A percentile compares a stretch with the other conserved stretches of the same genome.
Conservation (phyloP, 495 filamentous ascomycete genomes). For the Staphylotrichum longicolle region DNA sequence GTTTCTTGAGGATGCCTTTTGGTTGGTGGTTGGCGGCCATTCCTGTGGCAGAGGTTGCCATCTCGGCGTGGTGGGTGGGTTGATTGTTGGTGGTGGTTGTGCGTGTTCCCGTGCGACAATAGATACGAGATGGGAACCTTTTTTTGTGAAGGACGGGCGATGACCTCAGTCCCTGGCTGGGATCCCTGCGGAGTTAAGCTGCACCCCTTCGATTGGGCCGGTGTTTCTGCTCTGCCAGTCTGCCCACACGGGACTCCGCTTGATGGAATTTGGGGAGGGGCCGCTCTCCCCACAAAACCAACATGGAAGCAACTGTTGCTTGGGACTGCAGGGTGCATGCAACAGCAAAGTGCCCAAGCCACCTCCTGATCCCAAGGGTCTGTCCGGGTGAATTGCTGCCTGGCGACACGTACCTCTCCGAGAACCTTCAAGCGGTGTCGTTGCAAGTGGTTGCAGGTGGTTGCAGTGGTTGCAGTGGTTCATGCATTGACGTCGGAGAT, state of each 20-base stretch:
- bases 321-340: not conserved
- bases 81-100: not conserved
- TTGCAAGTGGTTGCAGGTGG: too few species aligned
- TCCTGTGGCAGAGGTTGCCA: not conserved
- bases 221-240: not conserved
- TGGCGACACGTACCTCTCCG: not conserved
- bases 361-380: constrained; percentile 19
- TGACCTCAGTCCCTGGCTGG: too few species aligned
- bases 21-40: not conserved
- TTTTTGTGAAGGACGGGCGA: too few species aligned
- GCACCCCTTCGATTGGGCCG: too few species aligned
- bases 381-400: constrained; percentile 25
- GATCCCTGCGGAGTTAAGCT: too few species aligned
- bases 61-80: not conserved
- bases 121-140: too few species aligned
- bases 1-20: constrained; percentile 24
- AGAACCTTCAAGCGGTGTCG: too few species aligned
- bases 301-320: not conserved
- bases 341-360: constrained; percentile 24
- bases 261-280: too few species aligned
- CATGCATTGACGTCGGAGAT: constrained; percentile 47
- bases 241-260: too few species aligned
- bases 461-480: constrained; percentile 22
- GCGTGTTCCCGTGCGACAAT: too few species aligned
- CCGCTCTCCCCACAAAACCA: constrained; percentile 7